Percentiles rank a stretch among this genome's conserved stretches.
Conservation (phyloP, 2,329 filamentous ascomycete species). For the Dendryphion nanum region DNA sequence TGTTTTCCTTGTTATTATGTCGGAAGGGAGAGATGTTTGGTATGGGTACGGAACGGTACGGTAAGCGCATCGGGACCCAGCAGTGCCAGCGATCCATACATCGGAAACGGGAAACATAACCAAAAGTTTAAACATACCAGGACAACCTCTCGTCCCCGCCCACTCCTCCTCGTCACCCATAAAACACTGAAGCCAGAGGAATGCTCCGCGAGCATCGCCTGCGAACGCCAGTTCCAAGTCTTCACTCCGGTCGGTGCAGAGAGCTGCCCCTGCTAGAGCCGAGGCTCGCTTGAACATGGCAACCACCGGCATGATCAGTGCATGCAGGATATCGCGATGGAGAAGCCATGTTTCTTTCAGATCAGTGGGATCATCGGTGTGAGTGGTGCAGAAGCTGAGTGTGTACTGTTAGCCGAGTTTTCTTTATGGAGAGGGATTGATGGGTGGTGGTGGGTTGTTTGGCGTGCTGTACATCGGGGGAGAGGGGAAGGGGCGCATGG, state of each 20-base stretch:
- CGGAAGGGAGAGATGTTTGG: background rate
- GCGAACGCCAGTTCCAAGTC: conserved; percentile 59
- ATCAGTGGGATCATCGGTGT: conserved; percentile 32
- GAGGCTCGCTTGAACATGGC: conserved; percentile 57
- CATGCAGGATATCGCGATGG: conserved; percentile 60
- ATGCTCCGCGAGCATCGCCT: conserved; percentile 56
- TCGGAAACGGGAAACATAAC: background rate
- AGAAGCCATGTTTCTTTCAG: conserved; percentile 46
- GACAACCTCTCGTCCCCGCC: conserved; percentile 57
- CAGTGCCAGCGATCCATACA: background rate
- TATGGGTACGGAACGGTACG: too few species aligned
- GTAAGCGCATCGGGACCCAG: background rate
- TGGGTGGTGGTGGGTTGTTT: background rate
- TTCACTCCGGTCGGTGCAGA: conserved; percentile 48
- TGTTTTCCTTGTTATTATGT: conserved; percentile 2
- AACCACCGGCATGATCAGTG: conserved; percentile 57
- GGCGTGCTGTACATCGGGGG: too few species aligned
- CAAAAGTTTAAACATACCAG: conserved; percentile 38
- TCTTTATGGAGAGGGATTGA: conserved; percentile 2
- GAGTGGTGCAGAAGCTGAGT: conserved; percentile 45
- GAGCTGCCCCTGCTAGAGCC: conserved; percentile 49
- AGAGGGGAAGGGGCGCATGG: conserved; percentile 3
- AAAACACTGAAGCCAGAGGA: conserved; percentile 60
- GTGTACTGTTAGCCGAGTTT: conserved; percentile 4
- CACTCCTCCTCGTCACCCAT: conserved; percentile 57